Evolutionary conservation across 345 rosid genomes (phyloP).

Genomic region (Heritiera fomes): DNA sequence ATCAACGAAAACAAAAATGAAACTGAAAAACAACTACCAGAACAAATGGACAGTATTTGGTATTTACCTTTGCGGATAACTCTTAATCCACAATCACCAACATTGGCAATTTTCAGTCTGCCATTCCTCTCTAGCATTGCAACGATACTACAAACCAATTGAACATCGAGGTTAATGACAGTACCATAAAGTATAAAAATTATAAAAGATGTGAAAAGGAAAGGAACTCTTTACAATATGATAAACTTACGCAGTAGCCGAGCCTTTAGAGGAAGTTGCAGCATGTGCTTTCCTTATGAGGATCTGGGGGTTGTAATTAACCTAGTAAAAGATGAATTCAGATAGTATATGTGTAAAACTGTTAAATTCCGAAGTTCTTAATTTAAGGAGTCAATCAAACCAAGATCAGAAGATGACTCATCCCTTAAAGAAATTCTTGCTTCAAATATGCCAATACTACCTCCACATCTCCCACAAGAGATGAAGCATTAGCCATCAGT

Average conservation of each 20-base stretch:
- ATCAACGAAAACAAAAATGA: neutral
- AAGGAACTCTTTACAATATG: neutral
- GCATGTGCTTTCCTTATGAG: conserved; percentile 84
- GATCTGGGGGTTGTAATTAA: conserved; percentile 68
- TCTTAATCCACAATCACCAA: conserved; percentile 87
- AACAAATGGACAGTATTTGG: neutral
- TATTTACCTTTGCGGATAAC: conserved; percentile 63
- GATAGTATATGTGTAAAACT: too few species aligned
- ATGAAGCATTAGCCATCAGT: conserved; percentile 66
- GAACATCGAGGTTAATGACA: conserved; percentile 12
- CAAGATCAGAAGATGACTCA: too few species aligned
- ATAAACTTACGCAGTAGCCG: conserved; percentile 69
- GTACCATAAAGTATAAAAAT: neutral
- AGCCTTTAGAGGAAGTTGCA: conserved; percentile 69
- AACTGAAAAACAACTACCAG: neutral
- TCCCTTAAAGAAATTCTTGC: neutral
- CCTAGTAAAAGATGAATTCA: conserved; percentile 42
- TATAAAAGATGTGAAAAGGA: neutral
- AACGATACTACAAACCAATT: conserved; percentile 50
- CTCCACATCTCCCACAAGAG: conserved; percentile 57
- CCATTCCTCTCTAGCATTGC: conserved; percentile 80
- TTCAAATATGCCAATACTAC: conserved; percentile 28
- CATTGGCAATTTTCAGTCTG: conserved; percentile 64
- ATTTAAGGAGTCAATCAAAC: too few species aligned
- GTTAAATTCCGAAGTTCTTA: too few species aligned